Percentiles rank a stretch among this genome's conserved stretches.
These are phyloP conservation scores for Mrakia frigida DNA, from an alignment of 768 basidiomycete species.

Conservation along the genomic window DNA sequence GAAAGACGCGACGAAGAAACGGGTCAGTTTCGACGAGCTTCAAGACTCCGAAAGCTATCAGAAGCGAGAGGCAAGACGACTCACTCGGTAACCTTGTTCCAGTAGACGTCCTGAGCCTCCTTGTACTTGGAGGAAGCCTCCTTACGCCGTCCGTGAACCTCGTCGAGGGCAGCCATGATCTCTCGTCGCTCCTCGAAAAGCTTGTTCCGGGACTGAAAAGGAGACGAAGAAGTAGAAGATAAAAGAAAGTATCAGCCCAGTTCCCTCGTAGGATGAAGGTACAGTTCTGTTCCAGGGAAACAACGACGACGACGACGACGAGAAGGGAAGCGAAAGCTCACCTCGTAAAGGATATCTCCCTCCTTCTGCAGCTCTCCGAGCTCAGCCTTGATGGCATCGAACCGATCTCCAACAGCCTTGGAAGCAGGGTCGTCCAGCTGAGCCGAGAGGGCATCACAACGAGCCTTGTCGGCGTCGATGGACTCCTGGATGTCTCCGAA, in stretches of 20 bases:
- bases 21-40: too few relatives aligned
- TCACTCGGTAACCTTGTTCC: constrained; percentile 31
- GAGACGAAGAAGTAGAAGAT: too few relatives aligned
- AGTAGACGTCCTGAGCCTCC: constrained; percentile 33
- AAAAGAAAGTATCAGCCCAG: not conserved
- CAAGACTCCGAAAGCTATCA: too few relatives aligned
- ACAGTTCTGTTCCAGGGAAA: too few relatives aligned
- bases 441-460: constrained; percentile 70
- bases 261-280: too few relatives aligned
- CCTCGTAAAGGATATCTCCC: constrained; percentile 74
- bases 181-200: constrained; percentile 81
- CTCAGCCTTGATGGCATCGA: constrained; percentile 74
- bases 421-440: constrained; percentile 86
- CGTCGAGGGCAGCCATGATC: constrained; percentile 52
- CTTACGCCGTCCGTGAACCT: constrained; percentile 30
- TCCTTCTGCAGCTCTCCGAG: constrained; percentile 80
- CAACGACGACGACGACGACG: too few relatives aligned
- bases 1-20: constrained; percentile 4
- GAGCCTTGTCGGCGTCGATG: constrained; percentile 70
- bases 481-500: constrained; percentile 73
- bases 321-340: constrained; percentile 34
- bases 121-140: constrained; percentile 32
- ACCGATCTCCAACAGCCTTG: constrained; percentile 73
- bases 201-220: constrained; percentile 52
- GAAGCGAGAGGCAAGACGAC: not conserved